These are phyloP conservation scores for Prunus mira DNA, from an alignment of 306 rosid genomes.

Conservation along the genomic window DNA sequence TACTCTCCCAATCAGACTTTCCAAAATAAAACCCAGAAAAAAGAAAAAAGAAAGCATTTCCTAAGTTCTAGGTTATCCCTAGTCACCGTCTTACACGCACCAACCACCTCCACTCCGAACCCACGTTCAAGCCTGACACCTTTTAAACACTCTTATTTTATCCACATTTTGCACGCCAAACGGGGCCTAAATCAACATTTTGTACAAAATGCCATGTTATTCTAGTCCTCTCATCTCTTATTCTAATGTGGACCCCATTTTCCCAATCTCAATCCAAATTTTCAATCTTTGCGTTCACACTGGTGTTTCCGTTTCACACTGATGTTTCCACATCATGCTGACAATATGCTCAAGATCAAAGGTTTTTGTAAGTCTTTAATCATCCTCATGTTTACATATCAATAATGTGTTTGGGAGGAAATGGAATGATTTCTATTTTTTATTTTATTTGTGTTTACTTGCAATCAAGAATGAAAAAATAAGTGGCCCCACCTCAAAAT, in stretches of 20 bases:
- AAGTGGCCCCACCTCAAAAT: too few relatives aligned
- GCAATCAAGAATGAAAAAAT: too few relatives aligned
- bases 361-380: too few relatives aligned
- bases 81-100: slow-evolving; percentile 32
- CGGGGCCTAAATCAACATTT: background rate
- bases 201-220: background rate
- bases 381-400: too few relatives aligned
- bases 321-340: too few relatives aligned
- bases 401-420: too few relatives aligned
- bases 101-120: slow-evolving; percentile 12
- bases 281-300: slow-evolving; percentile 34
- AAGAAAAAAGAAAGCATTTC: background rate
- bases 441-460: too few relatives aligned
- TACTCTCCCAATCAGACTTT: background rate
- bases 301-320: slow-evolving; percentile 16
- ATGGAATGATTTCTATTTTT: accelerated
- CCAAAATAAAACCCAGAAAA: background rate
- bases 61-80: slow-evolving; percentile 8
- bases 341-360: too few relatives aligned
- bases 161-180: slow-evolving; percentile 9
- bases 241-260: background rate
- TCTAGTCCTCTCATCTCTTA: background rate
- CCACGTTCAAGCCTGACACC: slow-evolving; percentile 30
- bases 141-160: background rate
- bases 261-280: background rate